Base-by-base conservation (phyloP, 202 grass and related monocot genomes). In the Thinopyrum obtusiflorum region DNA sequence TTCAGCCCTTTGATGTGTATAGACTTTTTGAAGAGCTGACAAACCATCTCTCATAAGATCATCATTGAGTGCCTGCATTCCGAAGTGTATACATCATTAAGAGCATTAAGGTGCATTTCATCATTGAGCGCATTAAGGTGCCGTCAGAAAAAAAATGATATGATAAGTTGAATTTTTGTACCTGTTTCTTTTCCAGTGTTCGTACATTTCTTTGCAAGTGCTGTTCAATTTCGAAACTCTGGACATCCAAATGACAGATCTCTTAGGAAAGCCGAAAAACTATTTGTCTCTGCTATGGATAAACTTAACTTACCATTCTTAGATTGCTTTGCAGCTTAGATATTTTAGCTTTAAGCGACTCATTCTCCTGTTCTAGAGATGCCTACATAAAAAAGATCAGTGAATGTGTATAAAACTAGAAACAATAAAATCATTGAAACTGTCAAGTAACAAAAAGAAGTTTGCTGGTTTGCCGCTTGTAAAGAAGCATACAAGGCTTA, bases 261-360 rank as follows among this genome's bases (percentile, higher is more conserved):
- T 61, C 44, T 84, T 68, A 92, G 82, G 11, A 61, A 84, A 79
- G 17, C 39, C 29, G 40, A 83, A 87, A 77, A 51, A 35, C 14
- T 76, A 47, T 61, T 4, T 47, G 72, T 66, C 32, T 84, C 49
- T 44, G 9, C 47, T 68, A 57, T 28, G 78, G 12, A 55, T 40
- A 37, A 69, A 87, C 23, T 76, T 36, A 55, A 37, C 87, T 94
- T 95, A 95, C 93, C 96, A 98, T 95, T 76, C 85, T 92, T 86
- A 98, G 88, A 84, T 95, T 98, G 88, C 75, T 92, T 94, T 98
- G 96, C 62, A 98, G 91, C 77, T 98, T 98, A 24, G 86, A 69
- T 35, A 95, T 92, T 91, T 94, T 92, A 82, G 79, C 88, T 85
- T 88, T 98, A 83, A 98, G 87, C 61, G 90, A 80, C 42, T 92